phyloP scores from a whole-genome alignment of 78 protist genomes.

The Pigoraptor vietnamica region DNA sequence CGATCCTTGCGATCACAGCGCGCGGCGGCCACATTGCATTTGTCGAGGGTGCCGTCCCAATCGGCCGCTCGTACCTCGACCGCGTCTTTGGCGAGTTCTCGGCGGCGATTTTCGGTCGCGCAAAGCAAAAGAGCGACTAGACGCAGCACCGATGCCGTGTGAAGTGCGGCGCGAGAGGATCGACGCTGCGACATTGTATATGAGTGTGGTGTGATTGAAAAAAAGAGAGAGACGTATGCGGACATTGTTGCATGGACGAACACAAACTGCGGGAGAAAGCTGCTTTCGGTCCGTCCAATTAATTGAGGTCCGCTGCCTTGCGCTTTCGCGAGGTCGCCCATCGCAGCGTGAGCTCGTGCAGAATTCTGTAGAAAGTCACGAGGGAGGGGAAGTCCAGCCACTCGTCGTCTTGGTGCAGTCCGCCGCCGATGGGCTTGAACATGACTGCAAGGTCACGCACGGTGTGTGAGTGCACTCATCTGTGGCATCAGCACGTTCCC shows the following conservation, averaged over 20 bases:
- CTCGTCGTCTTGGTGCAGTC: slow-evolving; percentile 20
- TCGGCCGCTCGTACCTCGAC: background rate
- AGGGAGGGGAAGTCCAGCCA: slow-evolving; percentile 28
- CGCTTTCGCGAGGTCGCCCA: background rate
- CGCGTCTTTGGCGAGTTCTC: background rate
- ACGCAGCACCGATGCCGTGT: background rate
- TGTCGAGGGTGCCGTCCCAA: background rate
- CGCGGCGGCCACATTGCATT: background rate
- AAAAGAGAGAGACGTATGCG: too few species aligned
- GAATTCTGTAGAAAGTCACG: background rate
- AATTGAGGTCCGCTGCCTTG: background rate
- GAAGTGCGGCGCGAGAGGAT: background rate
- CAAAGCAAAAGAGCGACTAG: background rate
- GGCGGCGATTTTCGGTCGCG: background rate
- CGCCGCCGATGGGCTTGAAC: slow-evolving; percentile 30
- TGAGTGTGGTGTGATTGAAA: background rate
- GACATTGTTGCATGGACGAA: too few species aligned
- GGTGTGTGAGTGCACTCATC: too few species aligned
- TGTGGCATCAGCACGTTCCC: too few species aligned
- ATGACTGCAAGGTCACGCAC: slow-evolving; percentile 15
- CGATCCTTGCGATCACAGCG: background rate
- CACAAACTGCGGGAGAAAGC: too few species aligned
- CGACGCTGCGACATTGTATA: background rate
- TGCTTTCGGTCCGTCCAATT: too few species aligned
- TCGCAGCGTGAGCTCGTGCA: background rate